Base-by-base conservation (phyloP, 805 yeast species). In the Candida railenensis region DNA sequence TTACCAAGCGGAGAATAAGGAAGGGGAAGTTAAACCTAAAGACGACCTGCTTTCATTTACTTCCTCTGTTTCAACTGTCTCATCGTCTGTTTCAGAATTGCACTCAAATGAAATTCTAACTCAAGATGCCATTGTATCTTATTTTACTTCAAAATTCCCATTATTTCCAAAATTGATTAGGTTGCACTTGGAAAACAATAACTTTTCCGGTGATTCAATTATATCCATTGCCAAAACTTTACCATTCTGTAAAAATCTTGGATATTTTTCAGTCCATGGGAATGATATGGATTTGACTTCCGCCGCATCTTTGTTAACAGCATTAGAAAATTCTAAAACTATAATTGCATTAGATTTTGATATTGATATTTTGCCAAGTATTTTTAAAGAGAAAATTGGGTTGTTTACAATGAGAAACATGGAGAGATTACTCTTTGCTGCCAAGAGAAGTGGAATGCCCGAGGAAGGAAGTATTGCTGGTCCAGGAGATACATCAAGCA, bases 401-500 rank as follows among this genome's bases (percentile, higher is more conserved):
- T 74, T 87, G 38, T 83, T 86, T 54, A 79, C 94, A 41, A 83
- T 91, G 84, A 78, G 85, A 55, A 91, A 91, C 62, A 84, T 90
- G 85, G 89, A 85, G 54, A 54, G 67, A 19, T 71, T 76, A 44
- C 65, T 84, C 45, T 73, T 75, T 47, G 62, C 59, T 37, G 51
- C 67, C 67, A 87, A 77, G 33, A 65, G 59, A 34, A 47, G 52
- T 21, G 57, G 22, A 5, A 36, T 36, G 39, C 39, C 39, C 12
- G 39, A 36, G 12, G 39, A 36, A 14, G n/a, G n/a, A 20, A 40
- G 2, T 25, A 25, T 7, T 7, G 48, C 49, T 8, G 50, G 53
- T 4, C 19, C 44, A 12, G 49, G 46, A 21, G 33, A 42, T 25
- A 11, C 5, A 5, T 5, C 5, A 11, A 25, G 11, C 11, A 7